Evolutionary conservation across 805 yeast genomes (phyloP).

Genomic region (Martiniozyma abietophila): DNA sequence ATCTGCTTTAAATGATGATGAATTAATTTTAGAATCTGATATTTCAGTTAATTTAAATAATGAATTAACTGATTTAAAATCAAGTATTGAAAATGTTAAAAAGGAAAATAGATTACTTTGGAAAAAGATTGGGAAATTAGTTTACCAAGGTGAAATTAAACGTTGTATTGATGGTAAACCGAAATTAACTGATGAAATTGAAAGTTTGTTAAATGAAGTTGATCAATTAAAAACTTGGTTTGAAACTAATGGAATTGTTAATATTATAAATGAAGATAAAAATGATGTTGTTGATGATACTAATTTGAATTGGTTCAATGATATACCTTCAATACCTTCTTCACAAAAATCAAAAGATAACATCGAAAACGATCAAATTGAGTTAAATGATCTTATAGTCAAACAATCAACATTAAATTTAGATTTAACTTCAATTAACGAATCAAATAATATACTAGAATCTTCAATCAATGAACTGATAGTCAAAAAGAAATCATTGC

Average conservation of each 20-base stretch:
- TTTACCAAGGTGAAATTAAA: constrained; percentile 12
- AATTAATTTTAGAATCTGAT: constrained; percentile 15
- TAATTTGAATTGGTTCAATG: constrained; percentile 4
- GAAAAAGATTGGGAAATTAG: constrained; percentile 10
- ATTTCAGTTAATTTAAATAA: constrained; percentile 13
- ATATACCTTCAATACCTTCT: no score
- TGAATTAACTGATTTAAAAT: constrained; percentile 11
- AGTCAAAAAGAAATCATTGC: constrained; percentile 14
- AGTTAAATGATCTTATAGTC: constrained; percentile 18
- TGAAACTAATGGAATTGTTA: constrained; percentile 1
- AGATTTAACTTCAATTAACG: no score
- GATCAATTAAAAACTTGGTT: constrained; percentile 18
- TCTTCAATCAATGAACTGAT: constrained; percentile 16
- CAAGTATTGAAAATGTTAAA: constrained; percentile 16
- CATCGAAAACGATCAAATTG: constrained; percentile 7
- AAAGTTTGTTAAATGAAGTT: constrained; percentile 25
- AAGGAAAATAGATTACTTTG: constrained; percentile 9
- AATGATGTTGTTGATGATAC: background rate
- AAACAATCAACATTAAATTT: constrained; percentile 3
- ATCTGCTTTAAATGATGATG: constrained; percentile 16
- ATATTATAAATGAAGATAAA: constrained; percentile 4
- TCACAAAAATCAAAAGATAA: constrained; percentile 9
- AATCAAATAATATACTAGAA: no score
- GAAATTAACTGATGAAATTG: constrained; percentile 24
- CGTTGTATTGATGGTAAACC: constrained; percentile 12